Conservation (phyloP, 2,329 filamentous ascomycete genomes). For the Aspergillus melleus region DNA sequence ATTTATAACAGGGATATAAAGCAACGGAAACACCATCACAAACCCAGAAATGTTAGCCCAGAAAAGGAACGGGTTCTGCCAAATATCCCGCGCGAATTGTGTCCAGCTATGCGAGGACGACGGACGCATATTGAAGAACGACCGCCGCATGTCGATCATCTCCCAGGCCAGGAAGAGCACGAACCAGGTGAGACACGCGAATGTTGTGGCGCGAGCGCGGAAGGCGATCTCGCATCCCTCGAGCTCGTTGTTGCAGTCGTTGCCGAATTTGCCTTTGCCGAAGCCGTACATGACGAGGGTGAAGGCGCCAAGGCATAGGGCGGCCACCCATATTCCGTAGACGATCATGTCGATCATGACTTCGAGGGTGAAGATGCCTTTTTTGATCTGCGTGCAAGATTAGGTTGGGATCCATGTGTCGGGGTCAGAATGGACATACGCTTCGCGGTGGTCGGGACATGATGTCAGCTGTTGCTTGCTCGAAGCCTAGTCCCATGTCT, state of each 20-base stretch:
- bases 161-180: slow-evolving; percentile 74
- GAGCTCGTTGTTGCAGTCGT: slow-evolving; percentile 59
- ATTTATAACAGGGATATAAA: slow-evolving; percentile 69
- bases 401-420: too few relatives aligned
- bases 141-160: slow-evolving; percentile 68
- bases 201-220: slow-evolving; percentile 68
- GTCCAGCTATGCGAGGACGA: slow-evolving; percentile 59
- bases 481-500: slow-evolving; percentile 79
- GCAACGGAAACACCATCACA: slow-evolving; percentile 55
- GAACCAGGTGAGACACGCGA: slow-evolving; percentile 72
- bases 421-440: not conserved
- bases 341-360: slow-evolving; percentile 74
- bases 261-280: slow-evolving; percentile 57
- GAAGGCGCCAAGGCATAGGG: slow-evolving; percentile 62
- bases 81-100: slow-evolving; percentile 65
- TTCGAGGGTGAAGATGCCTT: slow-evolving; percentile 72
- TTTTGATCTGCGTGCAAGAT: slow-evolving; percentile 30
- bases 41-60: slow-evolving; percentile 59
- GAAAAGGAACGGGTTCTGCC: slow-evolving; percentile 70
- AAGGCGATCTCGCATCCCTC: slow-evolving; percentile 61
- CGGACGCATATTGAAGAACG: slow-evolving; percentile 71
- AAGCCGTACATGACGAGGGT: slow-evolving; percentile 61
- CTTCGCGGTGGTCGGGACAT: slow-evolving; percentile 75
- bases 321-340: slow-evolving; percentile 73
- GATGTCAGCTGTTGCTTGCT: slow-evolving; percentile 70